These are phyloP conservation scores for Globisporangium irregulare DNA, from an alignment of 352 stramenopile genomes.

Conservation along the genomic window DNA sequence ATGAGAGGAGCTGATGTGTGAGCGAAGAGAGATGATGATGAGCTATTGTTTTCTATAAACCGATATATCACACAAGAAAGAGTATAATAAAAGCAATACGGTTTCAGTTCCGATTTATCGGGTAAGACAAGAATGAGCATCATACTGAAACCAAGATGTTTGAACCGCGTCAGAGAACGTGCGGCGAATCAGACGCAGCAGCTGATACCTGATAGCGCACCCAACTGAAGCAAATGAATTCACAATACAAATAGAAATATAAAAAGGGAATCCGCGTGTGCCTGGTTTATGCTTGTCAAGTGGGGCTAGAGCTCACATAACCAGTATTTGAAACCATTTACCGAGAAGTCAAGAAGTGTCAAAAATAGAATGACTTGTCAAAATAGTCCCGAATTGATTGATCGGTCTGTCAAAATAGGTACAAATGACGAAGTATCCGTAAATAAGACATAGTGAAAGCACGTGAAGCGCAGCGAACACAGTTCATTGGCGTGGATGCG, in stretches of 20 bases:
- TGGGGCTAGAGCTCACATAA: background rate
- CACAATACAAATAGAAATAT: background rate
- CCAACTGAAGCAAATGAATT: background rate
- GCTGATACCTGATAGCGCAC: background rate
- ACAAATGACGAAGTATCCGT: too few relatives aligned
- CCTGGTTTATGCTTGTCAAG: background rate
- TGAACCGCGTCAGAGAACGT: background rate
- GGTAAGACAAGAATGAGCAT: too few relatives aligned
- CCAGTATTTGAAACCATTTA: background rate
- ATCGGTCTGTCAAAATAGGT: too few relatives aligned
- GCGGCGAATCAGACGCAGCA: conserved; percentile 5
- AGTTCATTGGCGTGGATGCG: too few relatives aligned
- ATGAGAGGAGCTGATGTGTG: conserved; percentile 3
- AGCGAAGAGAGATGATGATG: background rate
- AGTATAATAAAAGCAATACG: background rate
- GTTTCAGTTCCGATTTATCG: too few relatives aligned
- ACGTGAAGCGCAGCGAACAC: too few relatives aligned
- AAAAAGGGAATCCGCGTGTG: background rate
- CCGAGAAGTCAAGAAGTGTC: too few relatives aligned
- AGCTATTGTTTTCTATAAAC: background rate
- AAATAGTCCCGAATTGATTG: too few relatives aligned
- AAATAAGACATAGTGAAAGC: too few relatives aligned
- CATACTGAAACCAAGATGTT: background rate
- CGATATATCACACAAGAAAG: background rate
- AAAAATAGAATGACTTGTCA: too few relatives aligned